Conservation (phyloP, 2,329 filamentous ascomycete genomes). For the Calonectria ilicicola region DNA sequence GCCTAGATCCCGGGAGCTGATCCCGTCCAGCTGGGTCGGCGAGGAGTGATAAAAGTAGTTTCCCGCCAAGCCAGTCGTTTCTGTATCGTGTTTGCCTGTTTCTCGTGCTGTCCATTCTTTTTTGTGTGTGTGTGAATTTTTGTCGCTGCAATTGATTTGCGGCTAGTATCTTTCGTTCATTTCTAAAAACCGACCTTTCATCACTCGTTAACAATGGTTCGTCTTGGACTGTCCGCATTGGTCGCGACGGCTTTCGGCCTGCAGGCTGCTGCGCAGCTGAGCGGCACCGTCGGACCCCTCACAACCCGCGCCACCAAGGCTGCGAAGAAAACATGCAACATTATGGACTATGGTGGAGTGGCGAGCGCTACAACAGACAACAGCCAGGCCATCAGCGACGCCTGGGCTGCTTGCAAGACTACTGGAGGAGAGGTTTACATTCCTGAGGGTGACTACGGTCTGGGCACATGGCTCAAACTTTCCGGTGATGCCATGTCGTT, state of each 20-base stretch:
- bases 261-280: conserved; percentile 36
- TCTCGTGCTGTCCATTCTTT: conserved; percentile 7
- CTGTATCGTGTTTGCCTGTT: conserved; percentile 2
- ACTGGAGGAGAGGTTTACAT: conserved; percentile 34
- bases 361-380: conserved; percentile 30
- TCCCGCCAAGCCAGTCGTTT: neutral
- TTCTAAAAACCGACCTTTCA: conserved; percentile 9
- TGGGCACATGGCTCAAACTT: conserved; percentile 31
- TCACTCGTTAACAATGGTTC: conserved; percentile 20
- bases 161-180: conserved; percentile 11
- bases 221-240: conserved; percentile 28
- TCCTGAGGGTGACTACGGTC: conserved; percentile 32
- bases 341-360: conserved; percentile 32
- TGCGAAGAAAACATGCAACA: conserved; percentile 34
- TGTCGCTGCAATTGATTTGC: conserved; percentile 13
- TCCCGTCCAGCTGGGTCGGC: neutral
- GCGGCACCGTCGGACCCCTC: conserved; percentile 31
- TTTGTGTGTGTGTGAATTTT: neutral
- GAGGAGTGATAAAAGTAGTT: conserved; percentile 11
- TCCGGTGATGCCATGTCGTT: conserved; percentile 34
- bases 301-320: conserved; percentile 27
- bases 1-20: conserved; percentile 9
- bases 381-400: conserved; percentile 30
- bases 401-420: conserved; percentile 30
- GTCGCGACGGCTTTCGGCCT: conserved; percentile 30